Evolutionary conservation across 2,329 filamentous ascomycete species (phyloP).

Genomic region (Teratosphaeria nubilosa): DNA sequence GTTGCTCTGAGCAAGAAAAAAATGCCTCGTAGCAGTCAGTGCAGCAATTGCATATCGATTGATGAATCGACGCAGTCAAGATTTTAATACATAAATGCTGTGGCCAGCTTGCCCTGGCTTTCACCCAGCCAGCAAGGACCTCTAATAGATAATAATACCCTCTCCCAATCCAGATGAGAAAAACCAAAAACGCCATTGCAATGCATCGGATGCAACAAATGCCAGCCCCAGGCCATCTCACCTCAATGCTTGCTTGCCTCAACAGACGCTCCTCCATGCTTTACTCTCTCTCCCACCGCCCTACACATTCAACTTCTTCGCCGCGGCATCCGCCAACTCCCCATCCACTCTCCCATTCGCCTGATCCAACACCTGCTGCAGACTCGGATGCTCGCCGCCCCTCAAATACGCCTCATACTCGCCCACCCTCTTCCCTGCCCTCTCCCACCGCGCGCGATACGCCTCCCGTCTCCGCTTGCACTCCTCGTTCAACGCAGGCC

Average conservation of each 20-base stretch:
- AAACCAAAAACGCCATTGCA: not conserved
- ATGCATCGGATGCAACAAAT: not conserved
- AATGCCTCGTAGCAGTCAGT: too few species aligned
- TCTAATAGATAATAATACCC: too few species aligned
- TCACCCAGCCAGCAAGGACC: too few species aligned
- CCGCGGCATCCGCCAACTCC: constrained; percentile 11
- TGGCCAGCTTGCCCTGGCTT: too few species aligned
- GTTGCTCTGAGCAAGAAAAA: too few species aligned
- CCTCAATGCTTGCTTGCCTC: not conserved
- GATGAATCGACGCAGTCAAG: too few species aligned
- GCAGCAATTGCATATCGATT: too few species aligned
- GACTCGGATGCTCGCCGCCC: constrained; percentile 43
- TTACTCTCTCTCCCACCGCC: too few species aligned
- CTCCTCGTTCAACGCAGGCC: constrained; percentile 70
- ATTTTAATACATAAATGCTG: too few species aligned
- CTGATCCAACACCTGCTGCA: constrained; percentile 14
- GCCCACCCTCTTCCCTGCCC: constrained; percentile 69
- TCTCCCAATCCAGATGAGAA: not conserved
- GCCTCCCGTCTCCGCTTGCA: constrained; percentile 55
- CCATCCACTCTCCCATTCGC: constrained; percentile 3
- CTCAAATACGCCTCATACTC: constrained; percentile 82
- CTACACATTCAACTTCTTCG: constrained; percentile 13
- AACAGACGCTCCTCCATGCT: not conserved
- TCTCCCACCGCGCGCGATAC: constrained; percentile 62
- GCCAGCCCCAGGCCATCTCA: not conserved